Evolutionary conservation across 2,329 filamentous ascomycete genomes (phyloP).

Genomic region (Colletotrichum brevisporum): DNA sequence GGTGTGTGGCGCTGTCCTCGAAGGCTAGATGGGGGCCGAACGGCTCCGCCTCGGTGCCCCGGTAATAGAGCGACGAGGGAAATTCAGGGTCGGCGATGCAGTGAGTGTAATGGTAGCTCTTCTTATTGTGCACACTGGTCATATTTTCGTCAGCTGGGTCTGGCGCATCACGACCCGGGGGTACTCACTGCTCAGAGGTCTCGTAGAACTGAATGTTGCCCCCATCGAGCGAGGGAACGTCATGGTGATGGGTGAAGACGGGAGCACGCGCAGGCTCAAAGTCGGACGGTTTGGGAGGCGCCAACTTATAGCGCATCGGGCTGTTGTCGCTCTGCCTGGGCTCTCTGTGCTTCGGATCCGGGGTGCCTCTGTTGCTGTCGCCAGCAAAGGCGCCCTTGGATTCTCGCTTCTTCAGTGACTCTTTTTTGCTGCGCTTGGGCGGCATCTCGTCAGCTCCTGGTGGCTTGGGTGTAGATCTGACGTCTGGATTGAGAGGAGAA

Average conservation of each 20-base stretch:
- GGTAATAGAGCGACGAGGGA: slow-evolving; percentile 88
- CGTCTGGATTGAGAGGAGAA: slow-evolving; percentile 81
- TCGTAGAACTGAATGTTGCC: slow-evolving; percentile 71
- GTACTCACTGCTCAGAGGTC: slow-evolving; percentile 73
- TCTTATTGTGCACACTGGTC: slow-evolving; percentile 72
- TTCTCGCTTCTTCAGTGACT: slow-evolving; percentile 78
- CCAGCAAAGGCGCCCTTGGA: slow-evolving; percentile 65
- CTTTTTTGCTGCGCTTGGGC: slow-evolving; percentile 70
- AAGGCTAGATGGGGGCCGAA: slow-evolving; percentile 90
- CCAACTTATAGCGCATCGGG: slow-evolving; percentile 73
- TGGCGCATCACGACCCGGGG: neutral
- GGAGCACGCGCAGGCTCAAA: slow-evolving; percentile 73
- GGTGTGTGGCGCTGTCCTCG: slow-evolving; percentile 89
- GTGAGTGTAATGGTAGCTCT: slow-evolving; percentile 88
- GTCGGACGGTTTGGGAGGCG: slow-evolving; percentile 73
- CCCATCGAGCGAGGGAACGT: slow-evolving; percentile 63
- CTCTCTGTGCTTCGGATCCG: slow-evolving; percentile 64
- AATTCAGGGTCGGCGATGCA: slow-evolving; percentile 92
- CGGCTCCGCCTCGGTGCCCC: slow-evolving; percentile 88
- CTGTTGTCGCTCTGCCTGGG: slow-evolving; percentile 60
- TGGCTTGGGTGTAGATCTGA: slow-evolving; percentile 55
- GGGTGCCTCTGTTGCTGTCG: slow-evolving; percentile 68
- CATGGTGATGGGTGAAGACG: slow-evolving; percentile 70
- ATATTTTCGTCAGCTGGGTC: slow-evolving; percentile 25
- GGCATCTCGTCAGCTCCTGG: slow-evolving; percentile 51